Evolutionary conservation across 192 early-diverging fungal species (phyloP), one percentile per base, ranked within the genome.

Genomic region (Backusella psychrophila): DNA sequence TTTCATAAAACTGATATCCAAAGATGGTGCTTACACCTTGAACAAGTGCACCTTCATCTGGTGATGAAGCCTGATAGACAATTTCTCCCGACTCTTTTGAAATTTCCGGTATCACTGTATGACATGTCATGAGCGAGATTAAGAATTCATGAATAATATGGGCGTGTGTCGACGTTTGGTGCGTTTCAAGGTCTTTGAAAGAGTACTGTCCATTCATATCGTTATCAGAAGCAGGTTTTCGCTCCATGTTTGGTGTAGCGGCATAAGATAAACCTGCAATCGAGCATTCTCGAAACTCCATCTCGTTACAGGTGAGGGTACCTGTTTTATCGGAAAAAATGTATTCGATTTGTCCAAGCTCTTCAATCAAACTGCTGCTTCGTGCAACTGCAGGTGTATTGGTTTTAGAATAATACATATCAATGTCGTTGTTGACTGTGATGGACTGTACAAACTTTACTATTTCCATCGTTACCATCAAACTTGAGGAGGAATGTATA

Each of bases 391-490:
- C 96, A 6, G 97, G 95, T 11, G 96, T 97, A 78, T 99, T 92
- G 0, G 94, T 93, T 53, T 90, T 88, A 80, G 96, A 96, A 77
- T 97, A 93, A 82, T 98, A 99, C 87, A 99, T 94, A 81, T 99
- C 97, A 81, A 96, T 80, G 78, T 99, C 96, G 9, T 89, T 85
- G 83, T 96, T 94, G 81, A 99, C 97, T 33, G 97, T 87, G 52
- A 90, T 83, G 6, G 94, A 91, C 80, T 97, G 92, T 81, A 91
- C 89, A 81, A 91, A 98, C 85, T 99, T 99, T 33, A 97, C 96
- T 44, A 97, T 89, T 79, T 99, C 98, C 96, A 99, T 96, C 14
- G 95, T 97, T 33, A 99, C 95, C 78, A 99, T 96, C 81, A 98
- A 91, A 89, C 93, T 93, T 42, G 23, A 33, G 11, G 14, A 15